phyloP scores from a whole-genome alignment of 176 grass and related monocot genomes.

The Eremochloa ophiuroides region DNA sequence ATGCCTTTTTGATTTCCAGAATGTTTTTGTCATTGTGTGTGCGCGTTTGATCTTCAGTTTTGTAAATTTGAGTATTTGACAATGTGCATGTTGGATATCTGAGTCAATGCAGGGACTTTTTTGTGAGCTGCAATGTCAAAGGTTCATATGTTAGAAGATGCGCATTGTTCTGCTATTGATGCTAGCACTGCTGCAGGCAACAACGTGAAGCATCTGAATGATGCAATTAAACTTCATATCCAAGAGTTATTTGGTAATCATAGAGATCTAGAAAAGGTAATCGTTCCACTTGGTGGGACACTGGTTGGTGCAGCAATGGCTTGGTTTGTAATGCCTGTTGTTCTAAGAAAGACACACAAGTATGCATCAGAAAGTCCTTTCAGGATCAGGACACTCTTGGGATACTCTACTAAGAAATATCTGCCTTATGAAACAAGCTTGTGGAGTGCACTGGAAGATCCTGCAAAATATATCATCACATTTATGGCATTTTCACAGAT shows the following conservation, averaged over 20 bases:
- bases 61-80: background rate
- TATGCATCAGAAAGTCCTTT: slow-evolving; percentile 45
- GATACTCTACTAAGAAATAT: slow-evolving; percentile 25
- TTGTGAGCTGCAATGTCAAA: background rate
- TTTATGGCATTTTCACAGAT: slow-evolving; percentile 73
- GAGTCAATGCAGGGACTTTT: background rate
- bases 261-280: slow-evolving; percentile 50
- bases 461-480: slow-evolving; percentile 59
- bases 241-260: slow-evolving; percentile 47
- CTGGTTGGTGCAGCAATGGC: slow-evolving; percentile 49
- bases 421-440: slow-evolving; percentile 46
- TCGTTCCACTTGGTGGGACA: slow-evolving; percentile 50
- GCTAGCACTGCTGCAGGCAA: slow-evolving; percentile 12
- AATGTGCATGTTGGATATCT: background rate
- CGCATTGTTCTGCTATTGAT: slow-evolving; percentile 25
- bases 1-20: background rate
- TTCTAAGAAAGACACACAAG: slow-evolving; percentile 52
- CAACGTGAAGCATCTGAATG: slow-evolving; percentile 40
- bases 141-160: slow-evolving; percentile 24
- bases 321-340: slow-evolving; percentile 70
- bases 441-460: slow-evolving; percentile 63
- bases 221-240: slow-evolving; percentile 22
- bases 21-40: background rate
- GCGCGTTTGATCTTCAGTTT: background rate
- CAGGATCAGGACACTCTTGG: slow-evolving; percentile 29